Percentiles rank a stretch among this genome's conserved stretches.
Evolutionary conservation across 1,284 basidiomycete species (phyloP).

Genomic region (Cronartium quercuum): DNA sequence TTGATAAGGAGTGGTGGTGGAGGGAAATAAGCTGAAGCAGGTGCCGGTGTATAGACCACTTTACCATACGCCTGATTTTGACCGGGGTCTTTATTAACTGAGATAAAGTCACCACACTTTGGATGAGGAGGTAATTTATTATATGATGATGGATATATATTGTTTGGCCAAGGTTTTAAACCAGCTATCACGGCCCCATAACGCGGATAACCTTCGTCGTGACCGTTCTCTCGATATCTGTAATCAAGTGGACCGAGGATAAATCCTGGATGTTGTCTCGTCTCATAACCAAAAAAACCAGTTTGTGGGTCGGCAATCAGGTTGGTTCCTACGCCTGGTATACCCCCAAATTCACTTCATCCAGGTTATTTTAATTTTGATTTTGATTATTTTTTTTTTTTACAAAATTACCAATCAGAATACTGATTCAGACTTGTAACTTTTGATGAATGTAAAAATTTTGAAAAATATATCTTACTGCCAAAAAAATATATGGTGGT

Average conservation of each 20-base stretch:
- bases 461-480: slow-evolving; percentile 6
- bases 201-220: slow-evolving; percentile 7
- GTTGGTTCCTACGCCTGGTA: slow-evolving; percentile 9
- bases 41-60: slow-evolving; percentile 1
- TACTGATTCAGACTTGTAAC: neutral
- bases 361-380: too few species aligned
- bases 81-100: slow-evolving; percentile 1
- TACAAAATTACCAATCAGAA: neutral
- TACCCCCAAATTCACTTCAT: slow-evolving; percentile 17
- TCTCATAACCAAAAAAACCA: slow-evolving; percentile 19
- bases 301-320: slow-evolving; percentile 20
- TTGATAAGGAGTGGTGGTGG: too few species aligned
- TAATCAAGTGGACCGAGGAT: neutral
- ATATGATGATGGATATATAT: neutral
- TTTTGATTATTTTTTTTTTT: too few species aligned
- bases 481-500: slow-evolving; percentile 12
- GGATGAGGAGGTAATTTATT: neutral
- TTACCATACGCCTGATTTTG: neutral
- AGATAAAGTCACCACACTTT: slow-evolving; percentile 6
- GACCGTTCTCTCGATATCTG: neutral
- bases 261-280: slow-evolving; percentile 13
- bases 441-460: too few species aligned
- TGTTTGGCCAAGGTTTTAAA: neutral
- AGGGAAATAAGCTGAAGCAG: too few species aligned
- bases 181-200: too few species aligned